Evolutionary conservation across 2,329 filamentous ascomycete genomes (phyloP).

Genomic region (Paracamarosporium sp.): DNA sequence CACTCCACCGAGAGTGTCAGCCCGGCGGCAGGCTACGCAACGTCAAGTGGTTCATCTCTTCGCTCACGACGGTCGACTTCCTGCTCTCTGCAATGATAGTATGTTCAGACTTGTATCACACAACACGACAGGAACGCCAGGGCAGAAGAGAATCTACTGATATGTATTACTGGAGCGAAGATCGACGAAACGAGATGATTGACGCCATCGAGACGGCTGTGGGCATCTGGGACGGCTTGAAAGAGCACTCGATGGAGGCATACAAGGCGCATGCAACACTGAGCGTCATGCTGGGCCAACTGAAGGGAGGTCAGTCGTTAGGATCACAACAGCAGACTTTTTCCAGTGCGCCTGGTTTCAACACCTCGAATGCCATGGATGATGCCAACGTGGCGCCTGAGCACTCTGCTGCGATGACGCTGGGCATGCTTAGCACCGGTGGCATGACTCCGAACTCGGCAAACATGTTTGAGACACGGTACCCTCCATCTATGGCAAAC

Average conservation of each 20-base stretch:
- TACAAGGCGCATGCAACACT: constrained; percentile 84
- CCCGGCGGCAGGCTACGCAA: constrained; percentile 73
- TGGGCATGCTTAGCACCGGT: constrained; percentile 72
- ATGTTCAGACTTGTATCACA: constrained; percentile 80
- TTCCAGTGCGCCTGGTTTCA: constrained; percentile 36
- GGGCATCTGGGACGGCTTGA: constrained; percentile 80
- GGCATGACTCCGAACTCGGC: constrained; percentile 60
- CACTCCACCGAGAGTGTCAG: constrained; percentile 76
- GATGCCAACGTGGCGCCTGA: constrained; percentile 66
- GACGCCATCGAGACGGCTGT: constrained; percentile 73
- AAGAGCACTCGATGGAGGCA: constrained; percentile 83
- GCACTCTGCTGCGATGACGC: constrained; percentile 71
- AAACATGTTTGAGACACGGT: constrained; percentile 49
- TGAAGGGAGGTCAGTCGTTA: constrained; percentile 60
- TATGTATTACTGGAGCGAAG: constrained; percentile 54
- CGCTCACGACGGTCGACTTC: constrained; percentile 84
- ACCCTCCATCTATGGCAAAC: constrained; percentile 47
- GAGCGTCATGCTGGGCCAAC: constrained; percentile 83
- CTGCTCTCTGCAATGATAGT: constrained; percentile 85
- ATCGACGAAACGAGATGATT: constrained; percentile 74
- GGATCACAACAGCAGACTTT: constrained; percentile 38
- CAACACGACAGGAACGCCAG: constrained; percentile 54
- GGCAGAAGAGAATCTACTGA: constrained; percentile 44
- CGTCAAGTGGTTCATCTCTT: constrained; percentile 80
- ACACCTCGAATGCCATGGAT: constrained; percentile 46